These are phyloP conservation scores for Litchi chinensis DNA, from an alignment of 345 rosid species.

Conservation along the genomic window DNA sequence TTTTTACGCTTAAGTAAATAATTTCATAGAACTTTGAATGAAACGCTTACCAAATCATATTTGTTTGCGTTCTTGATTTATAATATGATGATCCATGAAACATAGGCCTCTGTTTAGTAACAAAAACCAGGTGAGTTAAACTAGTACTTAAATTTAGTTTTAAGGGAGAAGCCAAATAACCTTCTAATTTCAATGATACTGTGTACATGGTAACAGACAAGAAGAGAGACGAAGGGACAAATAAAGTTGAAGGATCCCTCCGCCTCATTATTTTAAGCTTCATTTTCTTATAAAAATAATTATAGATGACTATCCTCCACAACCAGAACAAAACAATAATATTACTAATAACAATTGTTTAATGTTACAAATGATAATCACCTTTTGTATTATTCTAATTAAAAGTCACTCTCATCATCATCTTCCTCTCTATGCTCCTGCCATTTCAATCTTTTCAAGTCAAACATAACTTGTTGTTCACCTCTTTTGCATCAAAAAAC, in stretches of 20 bases:
- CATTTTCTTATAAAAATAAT: neutral
- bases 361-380: slow-evolving; percentile 32
- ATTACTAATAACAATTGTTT: slow-evolving; percentile 17
- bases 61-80: neutral
- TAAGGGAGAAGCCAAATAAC: slow-evolving; percentile 5
- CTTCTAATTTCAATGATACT: slow-evolving; percentile 37
- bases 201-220: slow-evolving; percentile 51
- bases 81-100: neutral
- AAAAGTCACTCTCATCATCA: slow-evolving; percentile 29
- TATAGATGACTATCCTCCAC: slow-evolving; percentile 25
- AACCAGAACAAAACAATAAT: slow-evolving; percentile 22
- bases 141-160: neutral
- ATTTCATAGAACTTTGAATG: too few relatives aligned
- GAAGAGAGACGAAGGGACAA: slow-evolving; percentile 45
- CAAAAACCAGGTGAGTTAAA: neutral
- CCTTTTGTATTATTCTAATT: slow-evolving; percentile 34
- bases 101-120: neutral
- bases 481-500: slow-evolving; percentile 23
- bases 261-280: slow-evolving; percentile 33
- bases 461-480: slow-evolving; percentile 39
- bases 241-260: slow-evolving; percentile 37
- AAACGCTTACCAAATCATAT: neutral
- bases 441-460: slow-evolving; percentile 43
- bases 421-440: slow-evolving; percentile 29
- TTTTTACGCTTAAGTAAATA: too few relatives aligned